Base-by-base conservation (phyloP, 208 protist genomes). In the Trypanosoma melophagium region DNA sequence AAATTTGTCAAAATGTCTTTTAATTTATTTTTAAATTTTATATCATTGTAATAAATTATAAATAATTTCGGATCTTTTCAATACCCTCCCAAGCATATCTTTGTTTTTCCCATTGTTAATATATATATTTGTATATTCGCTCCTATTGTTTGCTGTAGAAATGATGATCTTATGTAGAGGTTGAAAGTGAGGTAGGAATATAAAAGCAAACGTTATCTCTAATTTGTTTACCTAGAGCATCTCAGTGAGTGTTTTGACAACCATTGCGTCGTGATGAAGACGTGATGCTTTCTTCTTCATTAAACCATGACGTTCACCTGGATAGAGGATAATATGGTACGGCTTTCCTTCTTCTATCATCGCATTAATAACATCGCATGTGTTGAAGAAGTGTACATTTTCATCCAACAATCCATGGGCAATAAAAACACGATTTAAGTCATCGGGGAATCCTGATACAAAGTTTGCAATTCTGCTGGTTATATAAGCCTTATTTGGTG, bases 391-490 rank as follows among this genome's bases (percentile, higher is more conserved):
- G 76, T 98, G 94, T 31, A 98, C 96, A 81, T 97, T 97, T 65
- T 98, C 96, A 73, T 98, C 96, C 19, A 93, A 80, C 17, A 97
- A 62, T 3, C 96, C 96, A 77, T 97, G 94, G 0, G 96, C 84
- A 53, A 98, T 86, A 66, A 94, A 89, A 7, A 98, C 69, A 5
- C 95, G 90, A 70, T 96, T 85, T 41, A 83, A 71, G 38, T 94
- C 89, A 54, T 96, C 86, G 0, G 94, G 92, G 52, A 97, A 95
- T 0, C 82, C 76, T 4, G 62, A 47, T 40, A 78, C 81, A 73
- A 91, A 93, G 41, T 71, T 53, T 19, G 50, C 72, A 57, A 96
- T 90, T 24, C 74, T 77, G 21, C 77, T 77, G 42, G 74, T 81
- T 59, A 76, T 68, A 71, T 96, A 96, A 13, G 81, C 80, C 16